Percentiles rank a stretch among this genome's conserved stretches.
These are phyloP conservation scores for Keithomyces neogunnii DNA, from an alignment of 2,329 filamentous ascomycete species.

Conservation along the genomic window DNA sequence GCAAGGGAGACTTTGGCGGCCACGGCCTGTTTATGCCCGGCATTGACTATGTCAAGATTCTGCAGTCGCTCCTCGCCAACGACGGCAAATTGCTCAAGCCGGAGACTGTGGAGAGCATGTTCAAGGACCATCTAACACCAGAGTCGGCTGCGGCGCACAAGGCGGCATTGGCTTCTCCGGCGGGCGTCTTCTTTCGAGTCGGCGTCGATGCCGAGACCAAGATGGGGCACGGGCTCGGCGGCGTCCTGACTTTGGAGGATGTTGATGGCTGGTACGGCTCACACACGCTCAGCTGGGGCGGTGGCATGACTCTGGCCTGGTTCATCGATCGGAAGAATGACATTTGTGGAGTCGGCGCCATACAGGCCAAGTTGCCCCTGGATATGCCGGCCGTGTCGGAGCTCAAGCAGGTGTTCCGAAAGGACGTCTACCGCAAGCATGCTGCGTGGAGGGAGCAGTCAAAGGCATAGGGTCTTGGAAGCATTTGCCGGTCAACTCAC, in stretches of 20 bases:
- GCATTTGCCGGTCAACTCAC: too few species aligned
- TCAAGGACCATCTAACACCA: constrained; percentile 33
- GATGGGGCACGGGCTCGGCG: constrained; percentile 31
- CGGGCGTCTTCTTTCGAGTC: constrained; percentile 26
- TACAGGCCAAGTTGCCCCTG: constrained; percentile 29
- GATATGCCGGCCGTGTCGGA: constrained; percentile 11
- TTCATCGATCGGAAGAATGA: constrained; percentile 40
- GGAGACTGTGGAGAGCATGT: constrained; percentile 34
- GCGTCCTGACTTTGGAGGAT: constrained; percentile 30
- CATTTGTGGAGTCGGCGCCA: constrained; percentile 31
- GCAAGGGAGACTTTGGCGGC: constrained; percentile 33
- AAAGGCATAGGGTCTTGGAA: neutral
- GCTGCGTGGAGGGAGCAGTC: constrained; percentile 2
- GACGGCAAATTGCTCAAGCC: constrained; percentile 38
- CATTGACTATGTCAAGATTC: constrained; percentile 26
- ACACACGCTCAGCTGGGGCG: constrained; percentile 36
- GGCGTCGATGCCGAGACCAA: constrained; percentile 22
- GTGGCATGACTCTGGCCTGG: constrained; percentile 36
- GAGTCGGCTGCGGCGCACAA: constrained; percentile 16
- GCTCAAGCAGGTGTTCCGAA: constrained; percentile 34
- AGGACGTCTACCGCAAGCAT: constrained; percentile 30
- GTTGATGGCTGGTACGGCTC: constrained; percentile 34
- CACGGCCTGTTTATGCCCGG: constrained; percentile 31
- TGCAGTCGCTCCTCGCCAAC: constrained; percentile 33
- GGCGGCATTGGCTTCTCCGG: constrained; percentile 20